A percentile compares a stretch with the other conserved stretches of the same genome.
These are phyloP conservation scores for Mortierella sp. DNA, from an alignment of 371 early-diverging fungal genomes.

Conservation along the genomic window DNA sequence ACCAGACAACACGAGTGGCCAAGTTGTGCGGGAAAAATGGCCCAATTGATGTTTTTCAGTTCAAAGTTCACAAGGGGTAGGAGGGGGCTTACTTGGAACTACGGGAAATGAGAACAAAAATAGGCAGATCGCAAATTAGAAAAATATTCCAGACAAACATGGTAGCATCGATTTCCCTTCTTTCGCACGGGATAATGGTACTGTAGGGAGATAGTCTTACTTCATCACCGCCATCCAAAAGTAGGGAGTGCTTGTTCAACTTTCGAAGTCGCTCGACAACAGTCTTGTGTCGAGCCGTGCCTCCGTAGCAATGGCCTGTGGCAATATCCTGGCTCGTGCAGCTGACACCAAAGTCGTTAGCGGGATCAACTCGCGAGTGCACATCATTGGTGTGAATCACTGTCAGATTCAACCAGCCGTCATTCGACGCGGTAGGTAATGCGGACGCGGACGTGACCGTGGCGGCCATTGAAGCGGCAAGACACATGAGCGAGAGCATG, in stretches of 20 bases:
- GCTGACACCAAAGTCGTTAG: constrained; percentile 66
- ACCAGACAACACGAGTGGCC: neutral
- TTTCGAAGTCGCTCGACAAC: constrained; percentile 64
- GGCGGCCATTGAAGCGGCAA: neutral
- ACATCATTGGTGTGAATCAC: constrained; percentile 81
- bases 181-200: neutral
- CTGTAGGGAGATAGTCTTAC: constrained; percentile 42
- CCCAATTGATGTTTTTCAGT: neutral
- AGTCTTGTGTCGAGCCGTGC: constrained; percentile 70
- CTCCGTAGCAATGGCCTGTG: constrained; percentile 67
- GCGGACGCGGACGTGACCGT: constrained; percentile 19
- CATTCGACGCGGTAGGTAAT: constrained; percentile 7
- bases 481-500: constrained; percentile 8
- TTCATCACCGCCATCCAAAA: constrained; percentile 82
- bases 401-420: constrained; percentile 50
- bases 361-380: constrained; percentile 68
- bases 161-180: too few species aligned
- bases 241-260: constrained; percentile 58
- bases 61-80: neutral
- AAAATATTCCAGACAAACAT: neutral
- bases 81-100: constrained; percentile 14
- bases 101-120: neutral
- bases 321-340: constrained; percentile 61
- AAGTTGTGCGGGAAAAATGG: neutral
- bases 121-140: neutral